Percentiles rank a stretch among this genome's conserved stretches.
These are phyloP conservation scores for Amaranthus palmeri DNA, from an alignment of 148 eudicot genomes.

Conservation along the genomic window DNA sequence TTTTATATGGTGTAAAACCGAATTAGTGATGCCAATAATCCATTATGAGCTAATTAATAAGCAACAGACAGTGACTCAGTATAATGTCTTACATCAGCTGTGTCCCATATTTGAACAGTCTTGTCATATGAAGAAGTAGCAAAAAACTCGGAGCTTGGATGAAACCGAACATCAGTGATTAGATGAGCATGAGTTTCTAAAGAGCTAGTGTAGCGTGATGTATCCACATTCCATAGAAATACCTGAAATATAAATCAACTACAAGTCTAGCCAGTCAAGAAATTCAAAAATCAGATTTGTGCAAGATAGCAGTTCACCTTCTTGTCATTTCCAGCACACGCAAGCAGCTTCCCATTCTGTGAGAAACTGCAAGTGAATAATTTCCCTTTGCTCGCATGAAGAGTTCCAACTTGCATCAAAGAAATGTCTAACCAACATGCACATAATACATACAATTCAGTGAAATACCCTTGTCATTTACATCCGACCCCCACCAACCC, in stretches of 20 bases:
- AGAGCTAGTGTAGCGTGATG: slow-evolving; percentile 1
- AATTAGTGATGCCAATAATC: background rate
- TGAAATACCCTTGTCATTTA: background rate
- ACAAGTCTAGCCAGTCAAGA: background rate
- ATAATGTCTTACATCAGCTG: slow-evolving; percentile 27
- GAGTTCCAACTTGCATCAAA: slow-evolving; percentile 22
- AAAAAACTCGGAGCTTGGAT: slow-evolving; percentile 36
- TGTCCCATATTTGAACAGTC: slow-evolving; percentile 48
- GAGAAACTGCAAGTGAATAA: slow-evolving; percentile 48
- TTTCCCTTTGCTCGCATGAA: slow-evolving; percentile 29
- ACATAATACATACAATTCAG: background rate
- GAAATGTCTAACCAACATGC: slow-evolving; percentile 17
- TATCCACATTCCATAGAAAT: slow-evolving; percentile 28
- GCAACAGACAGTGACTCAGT: background rate
- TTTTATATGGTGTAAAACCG: background rate
- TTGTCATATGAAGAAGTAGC: slow-evolving; percentile 56
- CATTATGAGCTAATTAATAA: background rate
- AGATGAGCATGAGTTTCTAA: slow-evolving; percentile 24
- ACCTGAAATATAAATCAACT: slow-evolving; percentile 25
- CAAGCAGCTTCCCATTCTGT: slow-evolving; percentile 40
- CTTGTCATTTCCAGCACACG: slow-evolving; percentile 51
- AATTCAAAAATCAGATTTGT: background rate
- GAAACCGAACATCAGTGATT: slow-evolving; percentile 48
- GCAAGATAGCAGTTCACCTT: slow-evolving; percentile 30
- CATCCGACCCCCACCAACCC: too few species aligned